Evolutionary conservation across 805 yeast genomes (phyloP), one percentile per base, ranked within the genome.

Genomic region (Wickerhamiella slavikovae): DNA sequence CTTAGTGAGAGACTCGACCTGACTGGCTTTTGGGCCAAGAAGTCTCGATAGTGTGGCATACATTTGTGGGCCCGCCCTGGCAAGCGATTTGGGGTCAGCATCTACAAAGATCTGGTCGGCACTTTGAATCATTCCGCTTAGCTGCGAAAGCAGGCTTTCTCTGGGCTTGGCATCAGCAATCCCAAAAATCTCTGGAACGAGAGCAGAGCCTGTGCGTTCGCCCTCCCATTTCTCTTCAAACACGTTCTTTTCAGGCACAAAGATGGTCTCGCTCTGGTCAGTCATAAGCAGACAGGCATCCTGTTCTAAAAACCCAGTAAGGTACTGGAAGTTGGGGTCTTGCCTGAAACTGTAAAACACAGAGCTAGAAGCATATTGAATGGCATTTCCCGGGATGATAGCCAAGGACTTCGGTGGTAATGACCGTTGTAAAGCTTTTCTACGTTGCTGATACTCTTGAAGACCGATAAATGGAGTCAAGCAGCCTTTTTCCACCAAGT

Each of bases 211-310:
- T 12, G 91, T 74, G 41, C 92, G 65, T 25, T 67, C 72, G 9
- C 99, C 99, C 42, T 85, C 95, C 99, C 99, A 89, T 38, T 74
- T 68, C 52, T 89, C 98, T 15, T 65, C 67, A 28, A 59, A 60
- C 4, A 68, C 64, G 45, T 83, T 76, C 46, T 75, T 74, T 11
- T 80, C 82, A 3, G 82, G 93, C 3, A 85, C 93, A 29, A 82
- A 55, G 41, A 78, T 85, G 38, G 77, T 66, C 6, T 63, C 48
- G 21, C 67, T 58, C 29, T 33, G 32, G 10, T 31, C 31, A 12
- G 32, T 31, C 52, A 24, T 69, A 48, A 37, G 68, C 65, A 36
- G 72, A 64, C 49, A 46, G 0, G 91, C 68, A 38, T 77, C 73
- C 3, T 95, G 93, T 45, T 83, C 95, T 36, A 77, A 64, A 79